Conservation (phyloP, 768 basidiomycete genomes). For the Collybiopsis confluens region DNA sequence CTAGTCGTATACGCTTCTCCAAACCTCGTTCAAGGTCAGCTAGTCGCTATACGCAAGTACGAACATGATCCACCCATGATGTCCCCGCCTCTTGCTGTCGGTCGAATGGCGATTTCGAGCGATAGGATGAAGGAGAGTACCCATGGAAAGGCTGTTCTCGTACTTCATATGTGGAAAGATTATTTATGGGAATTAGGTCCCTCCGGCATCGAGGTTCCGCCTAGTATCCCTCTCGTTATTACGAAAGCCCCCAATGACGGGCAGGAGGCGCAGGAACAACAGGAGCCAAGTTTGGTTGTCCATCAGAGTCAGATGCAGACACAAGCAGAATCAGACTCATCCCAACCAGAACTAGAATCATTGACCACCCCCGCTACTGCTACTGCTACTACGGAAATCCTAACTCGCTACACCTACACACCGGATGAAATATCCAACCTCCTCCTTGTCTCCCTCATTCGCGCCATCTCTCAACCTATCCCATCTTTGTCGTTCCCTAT, state of each 20-base stretch:
- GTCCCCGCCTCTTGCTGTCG: conserved; percentile 70
- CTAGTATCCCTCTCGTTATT: conserved; percentile 28
- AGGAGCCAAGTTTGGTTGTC: conserved; percentile 15
- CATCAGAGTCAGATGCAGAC: conserved; percentile 12
- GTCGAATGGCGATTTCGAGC: conserved; percentile 58
- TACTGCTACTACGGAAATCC: no score
- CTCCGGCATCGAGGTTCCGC: conserved; percentile 58
- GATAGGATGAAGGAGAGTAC: conserved; percentile 45
- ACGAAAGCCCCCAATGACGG: no score
- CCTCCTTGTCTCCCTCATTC: conserved; percentile 59
- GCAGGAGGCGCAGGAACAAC: conserved; percentile 10
- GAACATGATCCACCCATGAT: conserved; percentile 19
- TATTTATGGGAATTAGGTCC: conserved; percentile 68
- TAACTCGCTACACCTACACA: conserved; percentile 12
- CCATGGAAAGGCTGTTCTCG: conserved; percentile 76
- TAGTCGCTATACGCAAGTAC: conserved; percentile 62
- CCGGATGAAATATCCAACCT: conserved; percentile 48
- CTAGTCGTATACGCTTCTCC: no score
- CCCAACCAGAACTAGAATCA: conserved; percentile 29
- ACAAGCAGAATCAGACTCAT: no score
- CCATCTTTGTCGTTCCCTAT: conserved; percentile 66
- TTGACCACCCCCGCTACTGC: conserved; percentile 20
- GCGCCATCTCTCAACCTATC: conserved; percentile 52
- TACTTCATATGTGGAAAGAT: conserved; percentile 78
- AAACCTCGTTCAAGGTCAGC: conserved; percentile 37